Conservation (phyloP, 345 rosid species). For the Fremontodendron californicum region DNA sequence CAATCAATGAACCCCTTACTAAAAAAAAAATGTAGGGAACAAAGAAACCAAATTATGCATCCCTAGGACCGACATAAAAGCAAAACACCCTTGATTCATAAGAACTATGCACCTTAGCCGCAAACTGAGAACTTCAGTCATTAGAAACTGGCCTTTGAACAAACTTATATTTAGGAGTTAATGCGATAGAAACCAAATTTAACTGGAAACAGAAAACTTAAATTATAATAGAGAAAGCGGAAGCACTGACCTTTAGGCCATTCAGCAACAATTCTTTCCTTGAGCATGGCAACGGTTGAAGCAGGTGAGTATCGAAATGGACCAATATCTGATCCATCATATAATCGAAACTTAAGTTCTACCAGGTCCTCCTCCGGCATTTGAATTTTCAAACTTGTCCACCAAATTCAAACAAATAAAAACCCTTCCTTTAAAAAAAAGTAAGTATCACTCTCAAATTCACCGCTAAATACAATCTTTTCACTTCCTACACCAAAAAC, state of each 20-base stretch:
- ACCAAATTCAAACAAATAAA: constrained; percentile 18
- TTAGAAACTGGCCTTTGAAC: neutral
- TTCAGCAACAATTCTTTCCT: constrained; percentile 70
- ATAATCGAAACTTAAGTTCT: constrained; percentile 80
- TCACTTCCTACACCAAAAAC: constrained; percentile 1
- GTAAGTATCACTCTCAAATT: neutral
- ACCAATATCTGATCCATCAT: constrained; percentile 91
- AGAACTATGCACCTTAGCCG: neutral
- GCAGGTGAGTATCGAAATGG: constrained; percentile 78
- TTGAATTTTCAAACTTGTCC: constrained; percentile 26
- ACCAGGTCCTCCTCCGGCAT: constrained; percentile 84
- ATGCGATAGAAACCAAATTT: neutral
- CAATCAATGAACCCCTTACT: neutral
- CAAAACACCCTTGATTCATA: neutral
- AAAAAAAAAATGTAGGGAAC: neutral
- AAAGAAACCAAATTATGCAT: neutral
- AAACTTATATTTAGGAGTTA: neutral
- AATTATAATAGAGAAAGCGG: neutral
- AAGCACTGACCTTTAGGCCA: constrained; percentile 81
- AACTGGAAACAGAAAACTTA: neutral
- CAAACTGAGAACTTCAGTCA: neutral
- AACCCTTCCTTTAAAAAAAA: neutral
- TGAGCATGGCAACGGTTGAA: constrained; percentile 69
- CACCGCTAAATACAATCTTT: constrained; percentile 1
- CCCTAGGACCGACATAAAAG: neutral